A percentile compares a stretch with the other conserved stretches of the same genome.
Evolutionary conservation across 495 filamentous ascomycete species (phyloP).

Genomic region (Lepidopterella palustris): DNA sequence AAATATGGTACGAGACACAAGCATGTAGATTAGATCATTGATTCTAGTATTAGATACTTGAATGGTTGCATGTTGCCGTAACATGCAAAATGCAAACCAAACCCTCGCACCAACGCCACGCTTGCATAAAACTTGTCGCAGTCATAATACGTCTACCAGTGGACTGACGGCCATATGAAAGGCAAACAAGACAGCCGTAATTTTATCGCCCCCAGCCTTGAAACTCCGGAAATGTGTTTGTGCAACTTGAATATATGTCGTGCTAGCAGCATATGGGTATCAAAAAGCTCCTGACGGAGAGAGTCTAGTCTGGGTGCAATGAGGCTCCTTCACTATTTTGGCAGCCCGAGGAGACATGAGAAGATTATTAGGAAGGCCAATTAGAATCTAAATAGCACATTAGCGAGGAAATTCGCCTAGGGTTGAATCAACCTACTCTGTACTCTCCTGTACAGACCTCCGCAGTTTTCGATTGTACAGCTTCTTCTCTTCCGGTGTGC

Average conservation of each 20-base stretch:
- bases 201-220: not conserved
- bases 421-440: constrained; percentile 40
- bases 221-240: constrained; percentile 1
- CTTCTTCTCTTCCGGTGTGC: constrained; percentile 67
- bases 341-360: not conserved
- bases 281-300: not conserved
- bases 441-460: constrained; percentile 48
- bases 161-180: not conserved
- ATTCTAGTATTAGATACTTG: too few relatives aligned
- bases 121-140: not conserved
- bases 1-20: not conserved
- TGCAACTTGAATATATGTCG: constrained; percentile 1
- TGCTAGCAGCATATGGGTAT: constrained; percentile 1
- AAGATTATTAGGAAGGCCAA: not conserved
- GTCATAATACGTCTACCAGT: not conserved
- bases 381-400: constrained; percentile 7
- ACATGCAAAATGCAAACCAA: not conserved
- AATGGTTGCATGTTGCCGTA: too few relatives aligned
- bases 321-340: not conserved
- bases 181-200: not conserved
- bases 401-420: not conserved
- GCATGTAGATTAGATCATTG: not conserved
- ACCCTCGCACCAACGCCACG: not conserved
- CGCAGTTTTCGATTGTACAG: constrained; percentile 77
- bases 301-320: not conserved